phyloP scores from a whole-genome alignment of 139 green algal genomes.

The Closterium sp. region DNA sequence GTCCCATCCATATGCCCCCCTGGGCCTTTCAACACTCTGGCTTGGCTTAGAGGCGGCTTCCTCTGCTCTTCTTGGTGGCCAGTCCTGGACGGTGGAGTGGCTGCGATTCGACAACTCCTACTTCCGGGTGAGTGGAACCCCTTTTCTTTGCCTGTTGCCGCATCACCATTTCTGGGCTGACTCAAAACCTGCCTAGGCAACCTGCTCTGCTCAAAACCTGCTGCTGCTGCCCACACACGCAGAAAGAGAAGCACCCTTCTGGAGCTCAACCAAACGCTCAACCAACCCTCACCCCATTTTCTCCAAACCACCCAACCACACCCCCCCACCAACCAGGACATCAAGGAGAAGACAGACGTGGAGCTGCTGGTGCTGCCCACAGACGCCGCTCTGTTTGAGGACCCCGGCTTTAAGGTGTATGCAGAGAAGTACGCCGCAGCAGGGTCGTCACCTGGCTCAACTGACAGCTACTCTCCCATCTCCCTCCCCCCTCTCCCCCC shows the following conservation, averaged over 20 bases:
- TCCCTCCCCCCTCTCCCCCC: background rate
- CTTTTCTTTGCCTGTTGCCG: too few relatives aligned
- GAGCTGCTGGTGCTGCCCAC: conserved; percentile 80
- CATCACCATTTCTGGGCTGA: too few relatives aligned
- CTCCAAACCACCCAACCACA: too few relatives aligned
- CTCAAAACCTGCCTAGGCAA: too few relatives aligned
- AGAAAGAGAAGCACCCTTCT: background rate
- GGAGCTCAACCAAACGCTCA: too few relatives aligned
- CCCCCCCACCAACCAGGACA: conserved; percentile 84
- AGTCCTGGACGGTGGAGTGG: conserved; percentile 86
- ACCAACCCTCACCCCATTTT: conserved; percentile 52
- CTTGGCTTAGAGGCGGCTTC: too few relatives aligned
- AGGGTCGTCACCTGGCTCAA: too few relatives aligned
- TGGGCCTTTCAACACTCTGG: too few relatives aligned
- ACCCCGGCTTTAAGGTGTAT: conserved; percentile 76
- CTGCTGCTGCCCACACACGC: conserved; percentile 85
- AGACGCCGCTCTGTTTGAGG: conserved; percentile 81
- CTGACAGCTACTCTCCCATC: background rate
- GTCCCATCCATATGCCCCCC: too few relatives aligned
- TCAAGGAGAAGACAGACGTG: conserved; percentile 72
- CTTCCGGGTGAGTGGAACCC: conserved; percentile 53
- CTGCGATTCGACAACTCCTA: conserved; percentile 89
- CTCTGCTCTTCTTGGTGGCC: conserved; percentile 71
- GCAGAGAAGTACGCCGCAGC: conserved; percentile 87
- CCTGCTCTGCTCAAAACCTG: conserved; percentile 56